Evolutionary conservation across 441 rosid species (phyloP), one percentile per base, ranked within the genome.

Genomic region (Bocquillonia castaneifolia): DNA sequence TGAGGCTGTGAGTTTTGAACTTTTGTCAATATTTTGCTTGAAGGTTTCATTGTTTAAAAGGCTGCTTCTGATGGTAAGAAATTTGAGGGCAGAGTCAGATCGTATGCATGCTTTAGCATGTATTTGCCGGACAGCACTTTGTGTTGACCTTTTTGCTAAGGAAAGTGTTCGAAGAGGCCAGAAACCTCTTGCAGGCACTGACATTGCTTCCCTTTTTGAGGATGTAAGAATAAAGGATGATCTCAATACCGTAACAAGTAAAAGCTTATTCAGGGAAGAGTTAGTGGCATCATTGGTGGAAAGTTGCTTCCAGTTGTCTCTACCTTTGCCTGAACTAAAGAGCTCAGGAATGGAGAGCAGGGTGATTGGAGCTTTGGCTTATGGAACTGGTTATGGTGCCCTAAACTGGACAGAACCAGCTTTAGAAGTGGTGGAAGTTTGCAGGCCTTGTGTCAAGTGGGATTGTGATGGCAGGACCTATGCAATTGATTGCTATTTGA

Each of bases 381-480:
- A 94, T 82, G 99, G 99, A 71, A 92, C 99, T 79, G 99, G 97
- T 69, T 94, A 92, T 80, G 99, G 99, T 76, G 97, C 99, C 62
- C 75, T 94, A 59, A 94, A 94, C 82, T 93, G 99, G 97, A 91
- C 99, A 10, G 97, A 93, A 75, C 96, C 99, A 55, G 95, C 99
- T 63, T 77, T 93, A 77, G 99, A 93, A 79, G 99, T 93, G 70
- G 97, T 93, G 76, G 99, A 93, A 86, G 97, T 93, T 69, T 93
- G 97, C 76, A 86, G 87, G 72, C 99, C 99, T 67, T 93, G 99
- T 76, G 90, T 93, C 68, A 91, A 90, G 83, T 93, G 99, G 99
- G 96, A 89, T 78, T 93, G 99, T 70, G 96, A 91, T 82, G 96
- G 97, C 75, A 86, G 99, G 79, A 91, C 92, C 2, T 94, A 94